Evolutionary conservation across 163 green algal species (phyloP).

Genomic region (Scenedesmus sp.): DNA sequence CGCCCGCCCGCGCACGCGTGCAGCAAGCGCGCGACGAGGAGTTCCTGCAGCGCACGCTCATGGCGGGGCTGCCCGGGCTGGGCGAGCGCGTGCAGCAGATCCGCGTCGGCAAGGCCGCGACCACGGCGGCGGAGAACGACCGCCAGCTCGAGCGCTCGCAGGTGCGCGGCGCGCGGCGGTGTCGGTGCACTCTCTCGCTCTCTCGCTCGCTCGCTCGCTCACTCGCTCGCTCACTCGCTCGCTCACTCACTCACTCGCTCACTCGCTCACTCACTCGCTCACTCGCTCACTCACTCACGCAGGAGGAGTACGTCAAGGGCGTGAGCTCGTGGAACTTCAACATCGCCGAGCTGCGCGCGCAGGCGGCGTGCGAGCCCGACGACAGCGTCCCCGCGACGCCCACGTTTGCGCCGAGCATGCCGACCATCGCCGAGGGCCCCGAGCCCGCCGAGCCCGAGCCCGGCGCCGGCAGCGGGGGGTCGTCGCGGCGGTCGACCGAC

Average conservation of each 20-base stretch:
- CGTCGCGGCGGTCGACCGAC: slow-evolving; percentile 5
- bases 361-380: slow-evolving; percentile 65
- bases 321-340: slow-evolving; percentile 97
- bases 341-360: slow-evolving; percentile 84
- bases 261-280: too few species aligned
- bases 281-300: not conserved
- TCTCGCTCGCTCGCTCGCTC: too few species aligned
- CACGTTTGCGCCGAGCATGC: slow-evolving; percentile 27
- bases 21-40: slow-evolving; percentile 58
- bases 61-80: slow-evolving; percentile 84
- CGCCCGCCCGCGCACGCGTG: too few species aligned
- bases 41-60: slow-evolving; percentile 71
- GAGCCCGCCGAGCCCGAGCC: slow-evolving; percentile 12
- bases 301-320: slow-evolving; percentile 87
- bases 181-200: too few species aligned
- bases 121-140: slow-evolving; percentile 57
- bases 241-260: too few species aligned
- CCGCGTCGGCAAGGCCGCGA: slow-evolving; percentile 68
- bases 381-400: slow-evolving; percentile 17
- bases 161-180: slow-evolving; percentile 37
- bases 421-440: slow-evolving; percentile 49
- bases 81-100: slow-evolving; percentile 87
- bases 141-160: slow-evolving; percentile 59
- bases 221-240: too few species aligned
- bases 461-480: not conserved